Base-by-base conservation (phyloP, 129 eudicot genomes). In the Mikania micrantha region DNA sequence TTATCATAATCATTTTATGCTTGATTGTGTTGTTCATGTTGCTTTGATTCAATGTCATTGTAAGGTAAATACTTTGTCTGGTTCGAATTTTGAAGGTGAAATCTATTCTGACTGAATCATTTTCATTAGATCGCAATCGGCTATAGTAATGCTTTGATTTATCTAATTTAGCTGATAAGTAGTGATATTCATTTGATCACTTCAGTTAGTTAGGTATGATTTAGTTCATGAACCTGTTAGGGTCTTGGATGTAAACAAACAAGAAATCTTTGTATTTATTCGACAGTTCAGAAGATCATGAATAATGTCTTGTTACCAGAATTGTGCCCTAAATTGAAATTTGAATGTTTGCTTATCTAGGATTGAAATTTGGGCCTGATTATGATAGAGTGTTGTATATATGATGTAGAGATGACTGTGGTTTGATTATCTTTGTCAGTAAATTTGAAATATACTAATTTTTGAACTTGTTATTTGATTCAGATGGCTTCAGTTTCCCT, bases 401-500 rank as follows among this genome's bases (percentile, higher is more conserved):
- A 17, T 65, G 38, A 45, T 40, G 75, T 24, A 10, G 15, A 56
- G 7, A 22, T 70, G 41, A 44, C n/a, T 21, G 24, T n/a, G 36
- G 52, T 58, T 12, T 0, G 15, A 12, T 58, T 25, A n/a, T 62
- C 7, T 34, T 35, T 72, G 71, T 13, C 9, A 6, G 39, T 27
- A 34, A 34, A 2, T 21, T 49, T 48, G 40, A 25, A 24, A 64
- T 60, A 12, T 59, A 21, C 34, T 21, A 32, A 39, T 17, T 45
- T 17, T 29, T 34, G 45, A 22, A 54, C 15, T 69, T 50, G 48
- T 24, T 66, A 22, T 12, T 25, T 60, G 52, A 22, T 74, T 35
- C 82, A 85, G 85, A 83, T 83, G 92, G 84, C 88, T 72, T 85
- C 85, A 68, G 74, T 81, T 48, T 70, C 86, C 7, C 63, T 83